Conservation (phyloP, 2,329 filamentous ascomycete species). For the Nothopassalora personata region DNA sequence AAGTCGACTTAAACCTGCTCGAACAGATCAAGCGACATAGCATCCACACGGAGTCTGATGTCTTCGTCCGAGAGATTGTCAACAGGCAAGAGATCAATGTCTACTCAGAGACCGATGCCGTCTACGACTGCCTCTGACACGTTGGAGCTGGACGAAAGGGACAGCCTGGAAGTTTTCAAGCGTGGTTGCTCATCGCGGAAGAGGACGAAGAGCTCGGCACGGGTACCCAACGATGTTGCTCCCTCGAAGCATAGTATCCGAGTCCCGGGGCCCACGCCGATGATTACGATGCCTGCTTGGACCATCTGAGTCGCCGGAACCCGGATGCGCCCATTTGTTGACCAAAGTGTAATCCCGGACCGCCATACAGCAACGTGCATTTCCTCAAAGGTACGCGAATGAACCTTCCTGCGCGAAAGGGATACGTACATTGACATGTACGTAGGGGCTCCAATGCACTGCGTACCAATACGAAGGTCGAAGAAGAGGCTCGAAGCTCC, state of each 20-base stretch:
- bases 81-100: not conserved
- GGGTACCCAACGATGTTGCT: too few relatives aligned
- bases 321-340: too few relatives aligned
- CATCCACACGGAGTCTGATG: not conserved
- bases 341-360: too few relatives aligned
- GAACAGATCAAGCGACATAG: not conserved
- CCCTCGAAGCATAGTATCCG: too few relatives aligned
- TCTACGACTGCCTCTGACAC: not conserved
- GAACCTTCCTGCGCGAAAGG: too few relatives aligned
- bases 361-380: too few relatives aligned
- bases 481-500: not conserved
- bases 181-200: not conserved
- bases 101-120: not conserved
- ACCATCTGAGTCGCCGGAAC: not conserved
- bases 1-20: not conserved
- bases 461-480: not conserved
- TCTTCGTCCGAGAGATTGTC: not conserved
- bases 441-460: not conserved
- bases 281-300: not conserved
- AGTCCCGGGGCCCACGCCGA: not conserved
- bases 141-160: not conserved
- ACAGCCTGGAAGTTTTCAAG: not conserved
- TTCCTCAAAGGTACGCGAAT: too few relatives aligned
- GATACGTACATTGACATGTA: too few relatives aligned
- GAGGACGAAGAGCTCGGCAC: not conserved